Conservation (phyloP, 1,284 basidiomycete species). For the Cryptococcus hybrid region DNA sequence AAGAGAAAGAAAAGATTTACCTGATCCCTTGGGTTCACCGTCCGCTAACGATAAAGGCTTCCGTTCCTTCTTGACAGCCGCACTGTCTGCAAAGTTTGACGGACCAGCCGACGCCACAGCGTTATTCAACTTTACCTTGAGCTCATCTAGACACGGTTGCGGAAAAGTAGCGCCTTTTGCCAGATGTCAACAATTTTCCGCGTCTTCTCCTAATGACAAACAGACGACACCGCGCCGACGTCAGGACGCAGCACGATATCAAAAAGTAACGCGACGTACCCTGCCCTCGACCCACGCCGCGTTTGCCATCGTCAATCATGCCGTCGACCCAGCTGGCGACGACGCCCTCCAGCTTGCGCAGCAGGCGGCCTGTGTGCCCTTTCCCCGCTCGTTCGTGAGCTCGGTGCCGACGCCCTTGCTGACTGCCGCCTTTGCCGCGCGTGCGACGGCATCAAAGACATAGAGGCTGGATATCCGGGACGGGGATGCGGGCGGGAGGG, state of each 20-base stretch:
- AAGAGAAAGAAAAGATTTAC: slow-evolving; percentile 11
- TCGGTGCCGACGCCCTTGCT: slow-evolving; percentile 65
- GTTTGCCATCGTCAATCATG: slow-evolving; percentile 59
- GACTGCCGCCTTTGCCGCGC: slow-evolving; percentile 68
- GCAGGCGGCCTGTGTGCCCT: slow-evolving; percentile 62
- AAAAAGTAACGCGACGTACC: slow-evolving; percentile 58
- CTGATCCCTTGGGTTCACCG: slow-evolving; percentile 7
- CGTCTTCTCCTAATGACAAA: slow-evolving; percentile 76
- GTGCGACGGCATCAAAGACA: slow-evolving; percentile 81
- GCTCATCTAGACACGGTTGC: slow-evolving; percentile 47
- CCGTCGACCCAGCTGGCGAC: slow-evolving; percentile 80
- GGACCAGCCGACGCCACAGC: slow-evolving; percentile 14
- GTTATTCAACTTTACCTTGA: slow-evolving; percentile 15
- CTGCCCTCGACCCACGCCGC: slow-evolving; percentile 64
- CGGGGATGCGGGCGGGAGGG: slow-evolving; percentile 55
- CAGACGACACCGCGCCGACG: neutral
- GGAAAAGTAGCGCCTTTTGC: slow-evolving; percentile 72
- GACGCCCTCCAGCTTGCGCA: slow-evolving; percentile 80
- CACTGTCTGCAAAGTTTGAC: slow-evolving; percentile 9
- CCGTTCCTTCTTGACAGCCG: neutral
- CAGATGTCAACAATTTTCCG: slow-evolving; percentile 27
- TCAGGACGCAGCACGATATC: neutral
- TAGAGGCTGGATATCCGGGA: slow-evolving; percentile 81
- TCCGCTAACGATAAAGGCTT: neutral
- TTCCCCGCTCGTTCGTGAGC: slow-evolving; percentile 60